Evolutionary conservation across 495 filamentous ascomycete species (phyloP), one percentile per base, ranked within the genome.

Genomic region (Penicillium fimorum): DNA sequence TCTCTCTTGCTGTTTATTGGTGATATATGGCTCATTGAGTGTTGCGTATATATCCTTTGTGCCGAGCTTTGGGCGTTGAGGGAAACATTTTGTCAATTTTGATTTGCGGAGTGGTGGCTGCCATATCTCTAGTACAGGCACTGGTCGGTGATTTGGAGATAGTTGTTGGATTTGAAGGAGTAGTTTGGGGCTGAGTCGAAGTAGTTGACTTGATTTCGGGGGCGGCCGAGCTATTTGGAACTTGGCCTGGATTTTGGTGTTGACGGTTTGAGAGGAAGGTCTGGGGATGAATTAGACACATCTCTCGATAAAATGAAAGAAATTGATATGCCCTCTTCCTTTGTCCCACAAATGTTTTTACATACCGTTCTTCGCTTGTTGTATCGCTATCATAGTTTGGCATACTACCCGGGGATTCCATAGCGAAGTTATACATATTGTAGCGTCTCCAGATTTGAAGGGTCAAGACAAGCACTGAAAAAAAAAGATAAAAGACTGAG

Each of bases 91-190:
- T 9, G 56, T 68, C 30, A 61, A 61, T 49, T 61, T 69, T 56
- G 55, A 67, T 50, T 62, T 69, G 37, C 69, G 62, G 12, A 64
- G 55, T 27, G 70, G 64, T 15, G 73, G 72, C 32, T 69, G 70
- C 66, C 68, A 72, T 55, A 73, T 58, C 42, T 72, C 73, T 2
- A 76, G 63, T 22, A 76, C 67, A 3, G 73, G 70, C 13, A 71
- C 58, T 41, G 65, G 65, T 12, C 66, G 64, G 42, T 62, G 46
- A 4, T 70, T 62, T 30, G 52, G 42, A 4, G 56, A 51, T 43
- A 76, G 48, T 65, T 76, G 73, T 63, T 76, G 73, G 55, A 76
- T 69, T 64, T 76, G 73, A 5, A 76, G 64, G 7, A 71, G 56
- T 15, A 73, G 62, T 24, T 65, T 68, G 6, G 73, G 58, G 35